phyloP scores from a whole-genome alignment of 495 filamentous ascomycete genomes.

The Penicillium salamii region DNA sequence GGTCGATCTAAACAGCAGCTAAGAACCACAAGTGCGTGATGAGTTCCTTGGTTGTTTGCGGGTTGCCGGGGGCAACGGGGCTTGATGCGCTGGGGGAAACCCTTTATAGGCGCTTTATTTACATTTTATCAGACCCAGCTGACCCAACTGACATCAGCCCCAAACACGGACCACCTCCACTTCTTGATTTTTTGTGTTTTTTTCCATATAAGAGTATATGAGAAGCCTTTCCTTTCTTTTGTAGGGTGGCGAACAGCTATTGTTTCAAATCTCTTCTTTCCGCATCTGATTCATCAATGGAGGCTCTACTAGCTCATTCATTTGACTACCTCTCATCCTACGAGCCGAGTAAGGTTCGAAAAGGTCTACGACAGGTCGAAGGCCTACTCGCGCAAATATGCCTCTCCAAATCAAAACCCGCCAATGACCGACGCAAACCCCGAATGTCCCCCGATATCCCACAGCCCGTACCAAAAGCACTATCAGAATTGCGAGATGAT shows the following conservation, averaged over 20 bases:
- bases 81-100: background rate
- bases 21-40: slow-evolving; percentile 4
- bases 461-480: slow-evolving; percentile 56
- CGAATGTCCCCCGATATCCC: slow-evolving; percentile 29
- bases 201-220: slow-evolving; percentile 8
- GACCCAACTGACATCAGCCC: slow-evolving; percentile 20
- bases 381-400: slow-evolving; percentile 95
- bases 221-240: slow-evolving; percentile 10
- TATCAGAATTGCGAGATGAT: slow-evolving; percentile 71
- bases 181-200: background rate
- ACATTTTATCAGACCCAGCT: slow-evolving; percentile 7
- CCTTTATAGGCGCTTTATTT: slow-evolving; percentile 3
- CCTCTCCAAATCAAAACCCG: slow-evolving; percentile 58
- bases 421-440: slow-evolving; percentile 42
- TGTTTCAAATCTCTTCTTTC: slow-evolving; percentile 12
- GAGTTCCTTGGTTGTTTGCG: slow-evolving; percentile 5
- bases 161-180: slow-evolving; percentile 20
- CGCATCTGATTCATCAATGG: slow-evolving; percentile 55
- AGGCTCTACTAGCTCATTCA: slow-evolving; percentile 84
- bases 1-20: slow-evolving; percentile 8
- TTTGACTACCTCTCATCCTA: slow-evolving; percentile 97
- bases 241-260: slow-evolving; percentile 1
- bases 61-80: slow-evolving; percentile 30
- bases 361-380: slow-evolving; percentile 93
- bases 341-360: slow-evolving; percentile 82